Evolutionary conservation across 1,284 basidiomycete species (phyloP).

Genomic region (Ustilago tritici): DNA sequence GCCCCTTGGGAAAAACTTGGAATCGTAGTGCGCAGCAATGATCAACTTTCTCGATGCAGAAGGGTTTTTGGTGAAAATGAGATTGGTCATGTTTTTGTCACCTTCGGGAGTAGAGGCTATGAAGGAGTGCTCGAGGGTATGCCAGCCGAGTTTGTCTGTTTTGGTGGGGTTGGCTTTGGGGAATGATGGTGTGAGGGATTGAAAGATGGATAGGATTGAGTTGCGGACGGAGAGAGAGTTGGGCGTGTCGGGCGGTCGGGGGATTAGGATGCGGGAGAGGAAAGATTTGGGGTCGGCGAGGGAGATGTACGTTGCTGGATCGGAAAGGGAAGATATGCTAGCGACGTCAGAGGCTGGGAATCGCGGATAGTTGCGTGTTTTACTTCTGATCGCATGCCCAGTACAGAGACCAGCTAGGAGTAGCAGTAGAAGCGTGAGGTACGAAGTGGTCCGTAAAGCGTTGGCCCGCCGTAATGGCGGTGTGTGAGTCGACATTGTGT

Average conservation of each 20-base stretch:
- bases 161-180: neutral
- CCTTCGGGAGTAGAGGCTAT: slow-evolving; percentile 81
- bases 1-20: slow-evolving; percentile 88
- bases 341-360: slow-evolving; percentile 13
- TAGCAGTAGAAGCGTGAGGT: neutral
- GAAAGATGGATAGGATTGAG: slow-evolving; percentile 53
- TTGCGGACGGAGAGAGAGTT: slow-evolving; percentile 56
- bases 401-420: slow-evolving; percentile 7
- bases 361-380: slow-evolving; percentile 23
- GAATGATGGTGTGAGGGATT: neutral
- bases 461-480: neutral
- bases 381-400: slow-evolving; percentile 34
- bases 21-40: slow-evolving; percentile 95
- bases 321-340: slow-evolving; percentile 27
- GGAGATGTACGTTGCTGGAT: slow-evolving; percentile 54
- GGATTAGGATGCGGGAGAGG: slow-evolving; percentile 65
- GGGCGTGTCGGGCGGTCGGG: slow-evolving; percentile 61
- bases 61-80: slow-evolving; percentile 90
- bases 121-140: slow-evolving; percentile 57
- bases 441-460: neutral
- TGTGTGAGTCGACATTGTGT: neutral
- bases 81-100: slow-evolving; percentile 83
- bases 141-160: slow-evolving; percentile 55
- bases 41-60: slow-evolving; percentile 84
- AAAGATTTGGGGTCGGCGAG: slow-evolving; percentile 43